These are phyloP conservation scores for Picea abies DNA, from an alignment of 83 land plant species.

Conservation along the genomic window DNA sequence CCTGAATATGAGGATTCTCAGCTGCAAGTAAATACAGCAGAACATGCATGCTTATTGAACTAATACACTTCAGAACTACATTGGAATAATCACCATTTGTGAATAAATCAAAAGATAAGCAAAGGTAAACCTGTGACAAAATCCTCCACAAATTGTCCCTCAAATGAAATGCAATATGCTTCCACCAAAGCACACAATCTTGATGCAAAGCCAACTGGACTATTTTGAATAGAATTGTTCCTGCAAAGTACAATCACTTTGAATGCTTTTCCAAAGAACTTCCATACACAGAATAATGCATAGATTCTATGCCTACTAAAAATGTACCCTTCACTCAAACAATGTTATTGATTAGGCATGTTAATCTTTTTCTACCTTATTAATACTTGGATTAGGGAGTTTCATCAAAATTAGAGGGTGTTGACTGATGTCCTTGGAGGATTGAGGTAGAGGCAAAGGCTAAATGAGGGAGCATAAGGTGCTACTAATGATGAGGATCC, in stretches of 20 bases:
- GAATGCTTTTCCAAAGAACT: background rate
- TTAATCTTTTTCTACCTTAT: no score
- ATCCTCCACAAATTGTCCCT: conserved; percentile 90
- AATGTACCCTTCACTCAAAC: no score
- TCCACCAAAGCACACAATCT: conserved; percentile 64
- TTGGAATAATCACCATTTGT: background rate
- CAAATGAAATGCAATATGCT: conserved; percentile 62
- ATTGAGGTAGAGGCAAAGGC: no score
- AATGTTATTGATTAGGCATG: no score
- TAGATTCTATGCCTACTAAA: background rate
- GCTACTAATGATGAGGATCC: no score
- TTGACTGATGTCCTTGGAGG: no score
- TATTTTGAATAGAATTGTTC: conserved; percentile 24
- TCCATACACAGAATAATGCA: background rate
- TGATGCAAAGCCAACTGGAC: conserved; percentile 77
- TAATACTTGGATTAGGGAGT: no score
- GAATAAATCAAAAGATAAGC: background rate
- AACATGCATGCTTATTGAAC: background rate
- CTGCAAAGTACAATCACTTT: conserved; percentile 18
- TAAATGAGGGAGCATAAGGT: no score
- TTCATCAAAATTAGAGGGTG: no score
- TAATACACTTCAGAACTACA: background rate
- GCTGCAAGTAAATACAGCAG: conserved; percentile 37
- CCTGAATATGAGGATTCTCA: conserved; percentile 58
- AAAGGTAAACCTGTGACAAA: conserved; percentile 74